phyloP scores from a whole-genome alignment of 1,284 basidiomycete genomes.

The Spongispora temasekensis region DNA sequence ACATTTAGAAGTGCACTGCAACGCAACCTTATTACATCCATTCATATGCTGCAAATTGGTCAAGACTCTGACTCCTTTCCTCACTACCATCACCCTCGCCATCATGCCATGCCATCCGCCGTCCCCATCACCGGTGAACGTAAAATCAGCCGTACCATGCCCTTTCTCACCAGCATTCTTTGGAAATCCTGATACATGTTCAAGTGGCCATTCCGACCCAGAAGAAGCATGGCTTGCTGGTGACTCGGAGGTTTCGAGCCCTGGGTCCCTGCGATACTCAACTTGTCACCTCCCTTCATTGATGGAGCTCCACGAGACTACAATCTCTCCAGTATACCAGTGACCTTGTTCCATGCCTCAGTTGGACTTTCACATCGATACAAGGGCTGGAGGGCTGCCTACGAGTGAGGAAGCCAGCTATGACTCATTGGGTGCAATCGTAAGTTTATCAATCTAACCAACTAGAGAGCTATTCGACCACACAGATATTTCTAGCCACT shows the following conservation, averaged over 20 bases:
- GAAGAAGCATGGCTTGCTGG: not conserved
- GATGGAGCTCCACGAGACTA: not conserved
- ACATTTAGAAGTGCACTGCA: too few relatives aligned
- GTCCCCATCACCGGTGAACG: too few relatives aligned
- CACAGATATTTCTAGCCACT: not conserved
- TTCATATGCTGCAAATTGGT: too few relatives aligned
- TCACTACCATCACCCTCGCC: too few relatives aligned
- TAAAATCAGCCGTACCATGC: too few relatives aligned
- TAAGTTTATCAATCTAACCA: too few relatives aligned
- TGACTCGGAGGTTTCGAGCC: not conserved
- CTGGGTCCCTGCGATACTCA: not conserved
- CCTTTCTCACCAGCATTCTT: too few relatives aligned
- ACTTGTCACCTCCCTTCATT: not conserved
- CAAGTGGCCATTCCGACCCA: not conserved
- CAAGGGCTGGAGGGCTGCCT: not conserved
- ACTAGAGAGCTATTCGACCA: not conserved
- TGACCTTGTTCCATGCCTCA: not conserved
- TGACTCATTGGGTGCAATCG: not conserved
- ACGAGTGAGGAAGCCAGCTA: not conserved
- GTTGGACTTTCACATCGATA: not conserved
- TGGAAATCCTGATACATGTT: too few relatives aligned
- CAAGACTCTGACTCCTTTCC: too few relatives aligned
- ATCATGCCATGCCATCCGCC: too few relatives aligned
- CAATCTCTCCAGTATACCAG: not conserved
- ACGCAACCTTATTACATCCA: too few relatives aligned